These are phyloP conservation scores for Hypoxylon sp. DNA, from an alignment of 2,329 filamentous ascomycete genomes.

Conservation along the genomic window DNA sequence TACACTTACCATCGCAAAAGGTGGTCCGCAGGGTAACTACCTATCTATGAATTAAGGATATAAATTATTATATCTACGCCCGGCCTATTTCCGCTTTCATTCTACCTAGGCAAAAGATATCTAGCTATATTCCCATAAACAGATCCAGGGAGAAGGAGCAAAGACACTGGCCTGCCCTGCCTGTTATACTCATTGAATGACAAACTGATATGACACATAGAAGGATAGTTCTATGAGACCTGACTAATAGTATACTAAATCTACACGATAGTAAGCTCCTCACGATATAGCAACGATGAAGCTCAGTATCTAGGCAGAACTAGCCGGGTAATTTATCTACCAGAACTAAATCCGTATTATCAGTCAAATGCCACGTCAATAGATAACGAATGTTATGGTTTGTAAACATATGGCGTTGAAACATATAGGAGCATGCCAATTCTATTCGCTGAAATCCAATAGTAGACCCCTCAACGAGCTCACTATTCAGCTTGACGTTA, in stretches of 20 bases:
- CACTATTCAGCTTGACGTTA: conserved; percentile 38
- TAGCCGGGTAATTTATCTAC: not conserved
- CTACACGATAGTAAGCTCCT: not conserved
- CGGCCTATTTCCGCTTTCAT: not conserved
- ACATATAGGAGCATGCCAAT: not conserved
- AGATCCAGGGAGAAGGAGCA: not conserved
- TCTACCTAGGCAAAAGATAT: not conserved
- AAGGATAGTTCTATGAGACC: not conserved
- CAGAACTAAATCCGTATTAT: not conserved
- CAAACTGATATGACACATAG: conserved; percentile 15
- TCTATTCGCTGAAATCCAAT: conserved; percentile 23
- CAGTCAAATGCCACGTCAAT: not conserved
- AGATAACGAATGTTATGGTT: not conserved
- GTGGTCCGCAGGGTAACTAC: too few species aligned
- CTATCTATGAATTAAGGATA: not conserved
- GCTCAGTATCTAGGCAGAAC: not conserved
- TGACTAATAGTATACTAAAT: not conserved
- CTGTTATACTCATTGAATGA: not conserved
- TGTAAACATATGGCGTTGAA: conserved; percentile 6
- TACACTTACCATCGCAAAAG: too few species aligned
- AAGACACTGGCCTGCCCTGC: too few species aligned
- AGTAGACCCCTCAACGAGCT: conserved; percentile 20
- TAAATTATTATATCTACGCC: not conserved
- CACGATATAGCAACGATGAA: not conserved
- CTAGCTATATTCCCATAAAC: not conserved